Conservation (phyloP, 805 yeast genomes). For the Metschnikowia drakensbergensis region DNA sequence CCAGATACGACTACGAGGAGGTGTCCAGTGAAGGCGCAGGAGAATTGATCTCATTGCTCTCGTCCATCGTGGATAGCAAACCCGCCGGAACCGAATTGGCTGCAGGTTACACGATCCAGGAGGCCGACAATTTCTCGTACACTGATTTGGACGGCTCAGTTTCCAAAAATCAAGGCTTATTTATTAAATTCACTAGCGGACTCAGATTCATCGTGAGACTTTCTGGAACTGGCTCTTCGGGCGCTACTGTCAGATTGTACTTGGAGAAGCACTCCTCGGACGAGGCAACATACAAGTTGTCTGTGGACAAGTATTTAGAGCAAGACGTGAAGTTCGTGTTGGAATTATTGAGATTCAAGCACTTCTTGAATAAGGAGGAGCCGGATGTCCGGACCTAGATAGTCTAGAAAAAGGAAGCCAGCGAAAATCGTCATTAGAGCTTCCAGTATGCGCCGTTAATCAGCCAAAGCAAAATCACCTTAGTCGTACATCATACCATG, state of each 20-base stretch:
- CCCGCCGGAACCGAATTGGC: constrained; percentile 47
- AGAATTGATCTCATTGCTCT: constrained; percentile 52
- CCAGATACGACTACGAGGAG: constrained; percentile 91
- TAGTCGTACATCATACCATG: too few relatives aligned
- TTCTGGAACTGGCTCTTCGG: constrained; percentile 96
- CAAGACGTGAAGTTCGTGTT: constrained; percentile 61
- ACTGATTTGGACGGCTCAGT: constrained; percentile 94
- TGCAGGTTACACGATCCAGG: constrained; percentile 53
- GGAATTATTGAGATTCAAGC: constrained; percentile 64
- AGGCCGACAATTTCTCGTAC: constrained; percentile 86
- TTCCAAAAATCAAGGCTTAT: constrained; percentile 83
- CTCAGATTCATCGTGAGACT: constrained; percentile 83
- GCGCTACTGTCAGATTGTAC: constrained; percentile 93
- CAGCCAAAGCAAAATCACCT: too few relatives aligned
- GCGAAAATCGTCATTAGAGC: too few relatives aligned
- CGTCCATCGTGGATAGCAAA: constrained; percentile 26
- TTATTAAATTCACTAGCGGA: constrained; percentile 75
- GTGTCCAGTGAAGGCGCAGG: constrained; percentile 73
- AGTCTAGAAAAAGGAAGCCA: not conserved
- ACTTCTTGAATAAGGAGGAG: constrained; percentile 71
- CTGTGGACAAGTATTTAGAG: constrained; percentile 67
- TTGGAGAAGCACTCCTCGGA: constrained; percentile 78
- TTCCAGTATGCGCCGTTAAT: too few relatives aligned
- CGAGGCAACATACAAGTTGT: constrained; percentile 40
- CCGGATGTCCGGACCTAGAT: constrained; percentile 83